Base-by-base conservation (phyloP, 345 rosid species). In the Hibiscus tridactylites region DNA sequence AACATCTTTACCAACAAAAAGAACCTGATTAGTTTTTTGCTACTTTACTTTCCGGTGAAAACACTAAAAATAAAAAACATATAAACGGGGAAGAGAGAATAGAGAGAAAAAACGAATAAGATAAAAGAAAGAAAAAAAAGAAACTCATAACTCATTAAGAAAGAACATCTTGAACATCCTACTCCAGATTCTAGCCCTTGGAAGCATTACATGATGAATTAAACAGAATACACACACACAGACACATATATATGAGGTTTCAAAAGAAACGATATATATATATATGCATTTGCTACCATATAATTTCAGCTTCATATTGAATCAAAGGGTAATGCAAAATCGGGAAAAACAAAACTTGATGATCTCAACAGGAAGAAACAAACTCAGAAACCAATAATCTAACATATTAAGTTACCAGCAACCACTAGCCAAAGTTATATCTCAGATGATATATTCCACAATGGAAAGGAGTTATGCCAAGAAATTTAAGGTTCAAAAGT, bases 1-100 rank as follows among this genome's bases (percentile, higher is more conserved):
- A 16, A 79, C 70, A 31, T 86, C 99, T 94, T 28, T 70, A 71
- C 71, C 35, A 39, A 68, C 71, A 71, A 29, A 76, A 72, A 26
- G 13, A 64, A 62, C 57, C n/a, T 1, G 46, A 57, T 76, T 47
- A 76, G 61, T 9, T 76, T 68, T 69, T 64, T 57, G 54, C 50
- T 37, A 5, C 11, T 12, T n/a, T 44, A 12, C 5, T 21, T 21
- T n/a, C 19, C 3, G 6, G 70, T 65, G 24, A 65, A 6, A 46
- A 42, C 53, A 65, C 10, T 42, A 17, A 17, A 65, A 12, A 24
- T n/a, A 11, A 56, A 21, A 56, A 8, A 57, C 8, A 17, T 29
- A 70, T 13, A 57, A 56, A 26, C 3, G 42, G 42, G 42, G 9
- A 37, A 37, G 42, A 37, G 42, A 37, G 42, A 37, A 37, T 6